phyloP scores from a whole-genome alignment of 148 eudicot genomes.

The Dianthus caryophyllus region DNA sequence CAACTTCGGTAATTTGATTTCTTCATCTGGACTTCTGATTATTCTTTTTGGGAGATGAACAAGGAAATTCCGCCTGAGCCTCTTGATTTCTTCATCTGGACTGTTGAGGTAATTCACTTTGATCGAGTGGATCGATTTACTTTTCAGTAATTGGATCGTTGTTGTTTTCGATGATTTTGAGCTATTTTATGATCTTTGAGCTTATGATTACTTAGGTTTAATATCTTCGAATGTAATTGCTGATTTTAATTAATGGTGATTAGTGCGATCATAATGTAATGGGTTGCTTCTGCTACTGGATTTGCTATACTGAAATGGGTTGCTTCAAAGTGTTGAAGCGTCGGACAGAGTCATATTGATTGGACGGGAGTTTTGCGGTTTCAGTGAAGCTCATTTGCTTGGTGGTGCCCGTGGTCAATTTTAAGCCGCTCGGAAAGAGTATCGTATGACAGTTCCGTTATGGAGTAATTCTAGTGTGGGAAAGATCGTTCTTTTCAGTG shows the following conservation, averaged over 20 bases:
- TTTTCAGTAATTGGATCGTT: neutral
- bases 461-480: neutral
- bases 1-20: too few species aligned
- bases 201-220: neutral
- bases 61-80: constrained; percentile 71
- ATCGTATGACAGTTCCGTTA: neutral
- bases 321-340: too few species aligned
- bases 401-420: neutral
- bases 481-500: neutral
- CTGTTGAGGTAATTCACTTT: constrained; percentile 54
- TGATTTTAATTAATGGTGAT: too few species aligned
- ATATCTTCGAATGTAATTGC: too few species aligned
- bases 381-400: neutral
- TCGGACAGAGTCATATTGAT: neutral
- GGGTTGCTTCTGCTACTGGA: neutral
- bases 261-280: neutral
- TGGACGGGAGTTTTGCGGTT: neutral
- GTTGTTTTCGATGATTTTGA: neutral
- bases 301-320: neutral
- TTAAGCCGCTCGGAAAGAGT: neutral
- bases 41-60: constrained; percentile 45
- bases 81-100: constrained; percentile 92
- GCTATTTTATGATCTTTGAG: neutral
- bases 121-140: neutral
- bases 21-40: too few species aligned